Percentiles rank a stretch among this genome's conserved stretches.
Conservation (phyloP, 176 grass and related monocot species). For the Avena atlantica region DNA sequence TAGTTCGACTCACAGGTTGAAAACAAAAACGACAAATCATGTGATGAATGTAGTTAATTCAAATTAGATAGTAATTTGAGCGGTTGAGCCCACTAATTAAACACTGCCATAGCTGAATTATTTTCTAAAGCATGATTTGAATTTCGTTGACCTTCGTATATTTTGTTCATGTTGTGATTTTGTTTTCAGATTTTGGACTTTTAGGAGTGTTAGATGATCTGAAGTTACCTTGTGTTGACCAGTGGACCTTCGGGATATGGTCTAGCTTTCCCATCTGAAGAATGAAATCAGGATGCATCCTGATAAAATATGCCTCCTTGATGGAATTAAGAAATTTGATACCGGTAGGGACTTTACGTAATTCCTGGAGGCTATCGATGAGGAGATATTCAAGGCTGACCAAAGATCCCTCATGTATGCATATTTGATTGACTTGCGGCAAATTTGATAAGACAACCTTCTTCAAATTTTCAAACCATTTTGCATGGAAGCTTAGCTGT, state of each 20-base stretch:
- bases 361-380: conserved; percentile 40
- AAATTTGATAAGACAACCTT: too few relatives aligned
- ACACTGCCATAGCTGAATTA: neutral
- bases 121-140: neutral
- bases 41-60: neutral
- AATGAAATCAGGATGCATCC: conserved; percentile 49
- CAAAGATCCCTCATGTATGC: too few relatives aligned
- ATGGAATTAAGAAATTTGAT: conserved; percentile 41
- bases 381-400: conserved; percentile 37
- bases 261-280: conserved; percentile 21
- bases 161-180: too few relatives aligned
- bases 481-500: too few relatives aligned
- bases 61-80: neutral
- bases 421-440: too few relatives aligned
- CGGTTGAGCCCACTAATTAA: neutral
- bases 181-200: too few relatives aligned
- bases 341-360: conserved; percentile 45
- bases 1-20: neutral
- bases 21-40: neutral
- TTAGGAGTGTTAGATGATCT: neutral
- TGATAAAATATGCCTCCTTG: conserved; percentile 45
- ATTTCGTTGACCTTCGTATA: neutral
- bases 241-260: conserved; percentile 37
- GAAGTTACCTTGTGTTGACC: conserved; percentile 29
- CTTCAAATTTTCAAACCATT: too few relatives aligned